Evolutionary conservation across 805 yeast genomes (phyloP).

Genomic region (Wickerhamomyces queroliae): DNA sequence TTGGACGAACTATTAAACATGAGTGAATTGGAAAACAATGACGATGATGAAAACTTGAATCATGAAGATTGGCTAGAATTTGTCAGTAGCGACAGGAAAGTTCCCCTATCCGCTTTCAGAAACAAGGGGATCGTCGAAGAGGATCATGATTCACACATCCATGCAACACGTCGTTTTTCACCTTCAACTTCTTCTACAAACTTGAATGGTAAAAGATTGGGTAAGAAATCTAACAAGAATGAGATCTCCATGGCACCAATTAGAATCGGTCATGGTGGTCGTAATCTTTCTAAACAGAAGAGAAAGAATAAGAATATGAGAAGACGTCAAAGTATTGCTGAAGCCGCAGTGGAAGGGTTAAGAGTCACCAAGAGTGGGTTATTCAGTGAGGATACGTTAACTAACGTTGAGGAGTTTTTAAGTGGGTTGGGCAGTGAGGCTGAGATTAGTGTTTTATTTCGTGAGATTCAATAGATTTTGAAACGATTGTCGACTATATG

Average conservation of each 20-base stretch:
- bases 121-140: constrained; percentile 53
- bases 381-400: constrained; percentile 68
- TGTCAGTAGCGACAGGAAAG: constrained; percentile 40
- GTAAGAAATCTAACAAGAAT: constrained; percentile 7
- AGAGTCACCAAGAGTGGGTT: constrained; percentile 72
- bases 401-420: constrained; percentile 66
- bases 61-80: constrained; percentile 29
- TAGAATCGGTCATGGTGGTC: constrained; percentile 8
- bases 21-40: constrained; percentile 78
- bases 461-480: constrained; percentile 17
- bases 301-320: constrained; percentile 29
- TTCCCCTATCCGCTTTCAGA: constrained; percentile 88
- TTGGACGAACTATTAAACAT: constrained; percentile 84
- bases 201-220: constrained; percentile 4
- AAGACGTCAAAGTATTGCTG: constrained; percentile 64
- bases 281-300: constrained; percentile 8
- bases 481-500: no score
- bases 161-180: constrained; percentile 22
- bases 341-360: constrained; percentile 71
- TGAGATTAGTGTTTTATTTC: constrained; percentile 32
- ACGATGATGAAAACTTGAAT: constrained; percentile 34
- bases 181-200: constrained; percentile 4
- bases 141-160: constrained; percentile 21
- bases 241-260: constrained; percentile 16
- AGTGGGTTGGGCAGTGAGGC: constrained; percentile 44